phyloP scores from a whole-genome alignment of 2,329 filamentous ascomycete genomes.

The Exophiala aquamarina region DNA sequence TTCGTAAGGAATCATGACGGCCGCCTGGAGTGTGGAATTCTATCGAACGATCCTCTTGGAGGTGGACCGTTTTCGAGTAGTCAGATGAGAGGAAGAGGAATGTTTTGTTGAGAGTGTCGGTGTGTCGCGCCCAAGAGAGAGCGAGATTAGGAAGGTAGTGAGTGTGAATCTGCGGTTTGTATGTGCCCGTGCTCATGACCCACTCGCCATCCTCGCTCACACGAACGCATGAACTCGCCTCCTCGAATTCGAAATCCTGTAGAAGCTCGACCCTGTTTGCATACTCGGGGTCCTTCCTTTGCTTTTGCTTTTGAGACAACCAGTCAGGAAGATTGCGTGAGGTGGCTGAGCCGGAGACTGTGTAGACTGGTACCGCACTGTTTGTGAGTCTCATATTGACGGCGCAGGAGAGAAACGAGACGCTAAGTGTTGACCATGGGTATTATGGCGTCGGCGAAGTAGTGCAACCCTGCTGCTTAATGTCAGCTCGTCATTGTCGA shows the following conservation, averaged over 20 bases:
- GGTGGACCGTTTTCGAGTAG: slow-evolving; percentile 90
- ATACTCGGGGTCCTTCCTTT: slow-evolving; percentile 90
- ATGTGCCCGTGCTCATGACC: slow-evolving; percentile 86
- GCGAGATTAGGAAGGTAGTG: slow-evolving; percentile 92
- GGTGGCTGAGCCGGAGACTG: slow-evolving; percentile 86
- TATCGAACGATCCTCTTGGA: slow-evolving; percentile 86
- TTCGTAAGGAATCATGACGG: slow-evolving; percentile 82
- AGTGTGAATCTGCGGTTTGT: slow-evolving; percentile 86
- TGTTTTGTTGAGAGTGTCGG: slow-evolving; percentile 84
- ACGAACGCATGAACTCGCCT: slow-evolving; percentile 85
- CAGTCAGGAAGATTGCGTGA: slow-evolving; percentile 90
- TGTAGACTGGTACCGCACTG: slow-evolving; percentile 87
- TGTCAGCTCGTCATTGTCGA: too few relatives aligned
- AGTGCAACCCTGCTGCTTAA: too few relatives aligned
- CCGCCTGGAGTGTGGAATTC: slow-evolving; percentile 91
- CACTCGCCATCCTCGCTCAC: slow-evolving; percentile 95
- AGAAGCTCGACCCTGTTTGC: slow-evolving; percentile 90
- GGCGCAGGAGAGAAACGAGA: neutral
- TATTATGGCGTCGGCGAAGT: too few relatives aligned
- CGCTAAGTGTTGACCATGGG: too few relatives aligned
- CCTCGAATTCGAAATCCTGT: slow-evolving; percentile 97
- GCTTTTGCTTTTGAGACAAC: slow-evolving; percentile 85
- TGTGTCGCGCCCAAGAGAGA: slow-evolving; percentile 91
- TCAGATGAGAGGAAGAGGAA: slow-evolving; percentile 87
- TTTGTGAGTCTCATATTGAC: slow-evolving; percentile 53